Evolutionary conservation across 2,329 filamentous ascomycete species (phyloP).

Genomic region (Scedosporium minutisporum): DNA sequence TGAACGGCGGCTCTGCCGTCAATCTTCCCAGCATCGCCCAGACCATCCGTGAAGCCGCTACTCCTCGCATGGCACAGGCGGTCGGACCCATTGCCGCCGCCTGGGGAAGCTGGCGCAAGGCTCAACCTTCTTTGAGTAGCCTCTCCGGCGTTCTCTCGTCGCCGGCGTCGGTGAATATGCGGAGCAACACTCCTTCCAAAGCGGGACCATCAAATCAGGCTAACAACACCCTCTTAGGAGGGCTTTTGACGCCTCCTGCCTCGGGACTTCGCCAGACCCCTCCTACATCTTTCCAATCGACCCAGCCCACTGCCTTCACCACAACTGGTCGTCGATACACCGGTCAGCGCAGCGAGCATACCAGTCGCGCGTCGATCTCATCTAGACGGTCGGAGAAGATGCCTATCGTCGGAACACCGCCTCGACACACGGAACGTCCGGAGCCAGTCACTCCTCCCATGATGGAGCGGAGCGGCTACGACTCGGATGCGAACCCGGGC

Average conservation of each 20-base stretch:
- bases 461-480: slow-evolving; percentile 49
- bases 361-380: slow-evolving; percentile 20
- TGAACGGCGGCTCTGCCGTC: slow-evolving; percentile 58
- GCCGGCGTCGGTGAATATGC: slow-evolving; percentile 25
- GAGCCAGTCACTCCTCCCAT: slow-evolving; percentile 51
- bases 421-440: slow-evolving; percentile 26
- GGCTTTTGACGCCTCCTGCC: slow-evolving; percentile 81
- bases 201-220: slow-evolving; percentile 27
- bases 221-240: slow-evolving; percentile 57
- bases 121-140: slow-evolving; percentile 38
- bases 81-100: slow-evolving; percentile 74
- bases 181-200: slow-evolving; percentile 51
- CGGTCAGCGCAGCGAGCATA: slow-evolving; percentile 20
- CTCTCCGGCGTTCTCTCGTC: slow-evolving; percentile 38
- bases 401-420: slow-evolving; percentile 30
- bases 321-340: slow-evolving; percentile 48
- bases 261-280: slow-evolving; percentile 59
- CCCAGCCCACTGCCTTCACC: slow-evolving; percentile 51
- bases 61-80: slow-evolving; percentile 74
- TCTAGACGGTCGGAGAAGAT: slow-evolving; percentile 30
- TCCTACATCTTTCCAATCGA: slow-evolving; percentile 25
- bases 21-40: slow-evolving; percentile 68
- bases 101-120: slow-evolving; percentile 90
- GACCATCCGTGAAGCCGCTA: slow-evolving; percentile 64
- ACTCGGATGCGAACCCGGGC: slow-evolving; percentile 49